phyloP scores from a whole-genome alignment of 495 filamentous ascomycete genomes.

The Echria macrotheca region DNA sequence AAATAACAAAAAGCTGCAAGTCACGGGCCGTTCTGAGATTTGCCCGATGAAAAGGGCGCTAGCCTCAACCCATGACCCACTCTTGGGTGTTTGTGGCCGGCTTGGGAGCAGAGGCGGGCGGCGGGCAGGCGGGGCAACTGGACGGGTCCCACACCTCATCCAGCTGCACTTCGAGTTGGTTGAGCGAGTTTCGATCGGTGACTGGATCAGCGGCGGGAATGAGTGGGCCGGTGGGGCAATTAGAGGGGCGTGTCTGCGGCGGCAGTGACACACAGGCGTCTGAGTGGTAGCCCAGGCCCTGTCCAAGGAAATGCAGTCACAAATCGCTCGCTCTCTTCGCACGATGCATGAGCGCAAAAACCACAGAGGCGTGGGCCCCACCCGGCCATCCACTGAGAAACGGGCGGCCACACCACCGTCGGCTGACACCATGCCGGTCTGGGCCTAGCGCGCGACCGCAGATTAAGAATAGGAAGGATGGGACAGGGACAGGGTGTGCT shows the following conservation, averaged over 20 bases:
- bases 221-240: no score
- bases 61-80: slow-evolving; percentile 6
- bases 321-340: slow-evolving; percentile 31
- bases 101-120: slow-evolving; percentile 4
- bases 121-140: background rate
- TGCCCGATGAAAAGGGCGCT: slow-evolving; percentile 22
- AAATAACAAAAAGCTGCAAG: slow-evolving; percentile 24
- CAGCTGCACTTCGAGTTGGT: no score
- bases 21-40: slow-evolving; percentile 36
- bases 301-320: slow-evolving; percentile 27
- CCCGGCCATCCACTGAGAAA: background rate
- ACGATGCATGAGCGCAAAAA: slow-evolving; percentile 25
- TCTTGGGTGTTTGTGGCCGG: background rate
- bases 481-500: slow-evolving; percentile 23
- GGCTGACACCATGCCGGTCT: slow-evolving; percentile 21
- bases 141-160: no score
- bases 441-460: slow-evolving; percentile 25
- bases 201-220: no score
- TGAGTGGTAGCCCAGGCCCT: slow-evolving; percentile 30
- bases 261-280: slow-evolving; percentile 31
- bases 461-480: slow-evolving; percentile 33
- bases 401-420: slow-evolving; percentile 16
- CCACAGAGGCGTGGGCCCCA: slow-evolving; percentile 17
- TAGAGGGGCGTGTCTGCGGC: slow-evolving; percentile 11
- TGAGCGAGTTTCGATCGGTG: no score